phyloP scores from a whole-genome alignment of 371 early-diverging fungal genomes.

The Chytridium lagenaria region DNA sequence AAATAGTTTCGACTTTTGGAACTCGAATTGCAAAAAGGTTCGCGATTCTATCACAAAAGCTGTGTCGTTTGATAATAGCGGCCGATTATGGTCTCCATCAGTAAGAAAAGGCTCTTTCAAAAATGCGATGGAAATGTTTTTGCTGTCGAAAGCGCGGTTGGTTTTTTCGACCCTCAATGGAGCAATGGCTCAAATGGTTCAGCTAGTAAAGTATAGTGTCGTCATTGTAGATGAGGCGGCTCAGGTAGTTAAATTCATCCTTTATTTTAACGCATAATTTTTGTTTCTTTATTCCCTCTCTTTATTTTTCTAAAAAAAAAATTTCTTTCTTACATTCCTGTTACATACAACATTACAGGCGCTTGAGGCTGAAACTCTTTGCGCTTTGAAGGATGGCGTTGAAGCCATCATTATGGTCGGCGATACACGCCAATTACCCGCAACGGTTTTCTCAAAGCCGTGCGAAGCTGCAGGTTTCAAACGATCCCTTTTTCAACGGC shows the following conservation, averaged over 20 bases:
- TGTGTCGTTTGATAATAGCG: conserved; percentile 18
- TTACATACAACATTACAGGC: too few relatives aligned
- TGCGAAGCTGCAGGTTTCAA: conserved; percentile 16
- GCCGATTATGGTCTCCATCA: background rate
- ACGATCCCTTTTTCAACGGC: conserved; percentile 38
- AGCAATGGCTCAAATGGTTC: background rate
- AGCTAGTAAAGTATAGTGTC: conserved; percentile 19
- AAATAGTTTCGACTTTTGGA: background rate
- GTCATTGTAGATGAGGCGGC: conserved; percentile 35
- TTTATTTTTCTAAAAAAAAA: background rate
- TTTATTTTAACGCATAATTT: background rate
- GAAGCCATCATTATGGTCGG: conserved; percentile 35
- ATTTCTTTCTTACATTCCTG: too few relatives aligned
- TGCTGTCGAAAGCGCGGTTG: conserved; percentile 20
- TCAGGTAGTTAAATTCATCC: conserved; percentile 10
- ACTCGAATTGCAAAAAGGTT: background rate
- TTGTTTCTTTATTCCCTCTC: background rate
- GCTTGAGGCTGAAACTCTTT: conserved; percentile 31
- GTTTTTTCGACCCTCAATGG: conserved; percentile 32
- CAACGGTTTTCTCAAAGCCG: conserved; percentile 31
- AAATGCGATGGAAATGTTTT: conserved; percentile 10
- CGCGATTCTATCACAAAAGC: background rate
- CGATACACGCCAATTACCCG: conserved; percentile 35
- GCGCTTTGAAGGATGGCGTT: conserved; percentile 14
- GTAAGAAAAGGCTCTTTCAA: background rate